Conservation (phyloP, 768 basidiomycete genomes). For the Lyophyllum decastes region DNA sequence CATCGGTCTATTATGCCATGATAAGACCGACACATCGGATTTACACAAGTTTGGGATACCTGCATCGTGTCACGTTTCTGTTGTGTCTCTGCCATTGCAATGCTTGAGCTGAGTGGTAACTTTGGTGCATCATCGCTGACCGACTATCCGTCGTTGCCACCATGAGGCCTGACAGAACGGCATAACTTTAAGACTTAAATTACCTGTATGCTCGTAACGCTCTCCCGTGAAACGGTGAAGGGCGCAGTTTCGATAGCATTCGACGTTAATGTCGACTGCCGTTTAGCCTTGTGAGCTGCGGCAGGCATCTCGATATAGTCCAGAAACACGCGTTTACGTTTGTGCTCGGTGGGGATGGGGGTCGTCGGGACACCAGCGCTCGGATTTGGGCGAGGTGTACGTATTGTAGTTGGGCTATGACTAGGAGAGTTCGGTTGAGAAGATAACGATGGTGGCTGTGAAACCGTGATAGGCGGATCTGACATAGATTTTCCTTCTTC, state of each 20-base stretch:
- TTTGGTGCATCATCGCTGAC: neutral
- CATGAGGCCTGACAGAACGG: neutral
- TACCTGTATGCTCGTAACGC: neutral
- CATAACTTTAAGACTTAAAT: neutral
- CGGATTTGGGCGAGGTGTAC: neutral
- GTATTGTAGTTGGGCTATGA: neutral
- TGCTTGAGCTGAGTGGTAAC: neutral
- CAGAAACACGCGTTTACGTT: slow-evolving; percentile 16
- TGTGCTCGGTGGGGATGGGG: neutral
- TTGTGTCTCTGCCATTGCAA: neutral
- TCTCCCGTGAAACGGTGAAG: neutral
- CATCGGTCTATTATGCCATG: neutral
- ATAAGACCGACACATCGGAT: neutral
- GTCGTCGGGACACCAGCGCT: neutral
- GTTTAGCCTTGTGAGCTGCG: neutral
- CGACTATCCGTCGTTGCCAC: neutral
- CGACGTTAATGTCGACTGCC: neutral
- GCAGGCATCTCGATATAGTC: slow-evolving; percentile 15
- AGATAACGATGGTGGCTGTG: neutral
- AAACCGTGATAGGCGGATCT: neutral
- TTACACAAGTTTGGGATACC: neutral
- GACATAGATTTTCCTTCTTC: neutral
- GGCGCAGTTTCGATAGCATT: neutral
- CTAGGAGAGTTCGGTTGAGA: neutral
- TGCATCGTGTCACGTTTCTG: neutral